A percentile compares a stretch with the other conserved stretches of the same genome.
phyloP scores from a whole-genome alignment of 164 flowering plant species.

The Magnolia sinica region DNA sequence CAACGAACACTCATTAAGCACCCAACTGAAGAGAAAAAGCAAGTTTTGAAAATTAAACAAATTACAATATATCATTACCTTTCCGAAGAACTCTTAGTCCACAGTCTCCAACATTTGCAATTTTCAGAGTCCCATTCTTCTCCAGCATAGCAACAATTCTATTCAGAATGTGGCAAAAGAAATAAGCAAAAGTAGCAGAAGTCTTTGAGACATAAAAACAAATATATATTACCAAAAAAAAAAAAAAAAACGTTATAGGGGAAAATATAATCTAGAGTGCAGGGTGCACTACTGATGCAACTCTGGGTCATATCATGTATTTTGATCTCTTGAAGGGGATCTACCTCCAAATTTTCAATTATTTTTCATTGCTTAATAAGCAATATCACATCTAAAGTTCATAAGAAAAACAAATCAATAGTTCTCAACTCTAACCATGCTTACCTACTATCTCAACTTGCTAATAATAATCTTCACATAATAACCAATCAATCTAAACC shows the following conservation, averaged over 20 bases:
- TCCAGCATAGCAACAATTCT: constrained; percentile 90
- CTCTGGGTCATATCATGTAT: neutral
- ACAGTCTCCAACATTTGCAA: constrained; percentile 95
- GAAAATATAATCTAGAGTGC: neutral
- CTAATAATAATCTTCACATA: no score
- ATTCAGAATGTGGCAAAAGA: neutral
- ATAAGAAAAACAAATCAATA: no score
- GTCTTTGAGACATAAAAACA: no score
- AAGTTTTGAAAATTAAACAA: neutral
- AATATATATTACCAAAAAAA: neutral
- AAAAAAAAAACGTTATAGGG: neutral
- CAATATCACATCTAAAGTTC: no score
- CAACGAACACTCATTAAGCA: neutral
- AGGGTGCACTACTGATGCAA: neutral
- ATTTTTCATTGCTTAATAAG: no score
- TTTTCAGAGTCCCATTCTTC: constrained; percentile 59
- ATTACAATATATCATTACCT: constrained; percentile 34
- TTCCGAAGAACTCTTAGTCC: constrained; percentile 63
- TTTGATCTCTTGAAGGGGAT: neutral
- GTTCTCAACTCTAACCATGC: no score
- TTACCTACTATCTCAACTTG: no score
- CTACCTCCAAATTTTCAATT: neutral
- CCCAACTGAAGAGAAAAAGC: neutral
- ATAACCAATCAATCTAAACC: no score
- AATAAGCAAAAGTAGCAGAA: no score